Conservation (phyloP, 2,329 filamentous ascomycete species). For the Ascosphaera aggregata region DNA sequence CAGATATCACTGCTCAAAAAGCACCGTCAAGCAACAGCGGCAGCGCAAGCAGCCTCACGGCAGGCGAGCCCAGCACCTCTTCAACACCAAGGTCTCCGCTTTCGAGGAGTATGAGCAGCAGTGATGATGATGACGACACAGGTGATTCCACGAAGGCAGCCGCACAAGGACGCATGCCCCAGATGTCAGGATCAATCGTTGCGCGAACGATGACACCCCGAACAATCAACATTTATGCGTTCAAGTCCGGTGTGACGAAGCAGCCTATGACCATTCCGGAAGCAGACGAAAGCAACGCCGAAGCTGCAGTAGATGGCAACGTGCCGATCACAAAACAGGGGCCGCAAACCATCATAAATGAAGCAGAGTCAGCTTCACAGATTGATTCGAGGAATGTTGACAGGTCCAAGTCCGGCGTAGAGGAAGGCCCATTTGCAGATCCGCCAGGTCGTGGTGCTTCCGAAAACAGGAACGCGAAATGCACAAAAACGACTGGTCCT, state of each 20-base stretch:
- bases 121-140: neutral
- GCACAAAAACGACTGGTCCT: neutral
- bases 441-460: neutral
- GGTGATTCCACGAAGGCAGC: neutral
- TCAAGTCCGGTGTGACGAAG: neutral
- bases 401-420: neutral
- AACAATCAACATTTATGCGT: neutral
- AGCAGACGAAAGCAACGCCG: neutral
- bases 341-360: neutral
- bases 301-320: neutral
- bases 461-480: neutral
- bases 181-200: neutral
- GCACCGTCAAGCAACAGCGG: neutral
- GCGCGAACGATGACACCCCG: neutral
- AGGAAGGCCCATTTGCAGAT: neutral
- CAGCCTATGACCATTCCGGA: neutral
- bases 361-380: neutral
- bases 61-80: neutral
- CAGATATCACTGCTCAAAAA: slow-evolving; percentile 21
- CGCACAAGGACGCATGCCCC: neutral
- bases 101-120: neutral
- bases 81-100: neutral
- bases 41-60: neutral
- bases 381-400: neutral
- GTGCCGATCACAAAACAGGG: neutral